phyloP scores from a whole-genome alignment of 306 rosid genomes.

The Carpinus viminea region DNA sequence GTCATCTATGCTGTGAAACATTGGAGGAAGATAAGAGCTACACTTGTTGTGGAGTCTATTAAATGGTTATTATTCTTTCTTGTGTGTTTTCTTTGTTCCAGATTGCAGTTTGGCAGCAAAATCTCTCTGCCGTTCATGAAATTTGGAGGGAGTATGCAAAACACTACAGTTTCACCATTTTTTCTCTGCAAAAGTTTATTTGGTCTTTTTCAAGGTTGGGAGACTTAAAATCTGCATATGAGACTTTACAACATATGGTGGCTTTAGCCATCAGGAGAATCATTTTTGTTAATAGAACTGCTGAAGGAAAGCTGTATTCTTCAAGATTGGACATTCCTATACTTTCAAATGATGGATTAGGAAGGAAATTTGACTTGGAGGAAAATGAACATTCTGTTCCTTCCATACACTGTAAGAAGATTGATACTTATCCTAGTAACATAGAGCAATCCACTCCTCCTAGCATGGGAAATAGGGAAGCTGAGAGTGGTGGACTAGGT shows the following conservation, averaged over 20 bases:
- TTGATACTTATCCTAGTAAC: conserved; percentile 31
- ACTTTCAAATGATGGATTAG: conserved; percentile 49
- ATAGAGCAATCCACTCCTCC: conserved; percentile 27
- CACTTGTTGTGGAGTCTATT: neutral
- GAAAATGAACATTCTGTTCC: conserved; percentile 35
- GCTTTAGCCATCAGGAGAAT: conserved; percentile 47
- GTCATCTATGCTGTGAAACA: neutral
- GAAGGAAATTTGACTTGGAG: conserved; percentile 37
- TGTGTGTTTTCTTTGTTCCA: conserved; percentile 44
- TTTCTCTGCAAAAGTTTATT: conserved; percentile 50
- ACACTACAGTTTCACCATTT: conserved; percentile 47
- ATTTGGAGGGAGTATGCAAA: conserved; percentile 70
- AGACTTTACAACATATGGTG: conserved; percentile 65
- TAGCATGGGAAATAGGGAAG: conserved; percentile 29
- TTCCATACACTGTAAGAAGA: conserved; percentile 14
- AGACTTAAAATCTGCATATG: conserved; percentile 51
- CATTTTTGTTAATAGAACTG: conserved; percentile 28
- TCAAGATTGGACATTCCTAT: conserved; percentile 73
- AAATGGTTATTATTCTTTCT: neutral
- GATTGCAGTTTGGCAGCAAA: conserved; percentile 84
- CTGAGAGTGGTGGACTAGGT: conserved; percentile 32
- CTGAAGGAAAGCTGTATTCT: conserved; percentile 44
- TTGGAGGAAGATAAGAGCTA: neutral
- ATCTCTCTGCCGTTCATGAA: conserved; percentile 61
- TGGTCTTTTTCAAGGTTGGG: conserved; percentile 60